These are phyloP conservation scores for Blastocystis sp. DNA, from an alignment of 352 stramenopile species.

Conservation along the genomic window DNA sequence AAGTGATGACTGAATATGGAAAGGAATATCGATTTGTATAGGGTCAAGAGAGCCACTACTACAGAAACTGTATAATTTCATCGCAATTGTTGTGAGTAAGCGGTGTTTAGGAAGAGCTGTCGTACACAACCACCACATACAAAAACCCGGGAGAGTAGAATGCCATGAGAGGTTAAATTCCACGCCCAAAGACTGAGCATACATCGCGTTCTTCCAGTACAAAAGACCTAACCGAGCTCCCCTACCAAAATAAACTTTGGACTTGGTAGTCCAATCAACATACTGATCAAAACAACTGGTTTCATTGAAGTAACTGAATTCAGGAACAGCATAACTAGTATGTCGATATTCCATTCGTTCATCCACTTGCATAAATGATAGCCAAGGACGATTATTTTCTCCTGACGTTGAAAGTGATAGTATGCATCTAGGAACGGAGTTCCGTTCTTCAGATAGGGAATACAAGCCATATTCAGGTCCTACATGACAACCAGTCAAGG, in stretches of 20 bases:
- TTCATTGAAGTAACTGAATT: conserved; percentile 38
- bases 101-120: neutral
- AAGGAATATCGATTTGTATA: neutral
- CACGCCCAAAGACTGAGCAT: neutral
- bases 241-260: neutral
- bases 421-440: neutral
- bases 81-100: neutral
- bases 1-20: neutral
- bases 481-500: neutral
- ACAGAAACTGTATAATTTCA: neutral
- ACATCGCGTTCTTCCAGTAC: conserved; percentile 27
- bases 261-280: neutral
- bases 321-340: neutral
- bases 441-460: neutral
- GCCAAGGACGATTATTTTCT: neutral
- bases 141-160: neutral
- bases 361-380: neutral
- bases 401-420: neutral
- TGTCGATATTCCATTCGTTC: neutral
- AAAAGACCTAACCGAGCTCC: neutral
- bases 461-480: neutral
- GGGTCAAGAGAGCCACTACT: neutral
- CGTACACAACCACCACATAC: conserved; percentile 13
- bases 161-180: neutral
- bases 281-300: conserved; percentile 16